Evolutionary conservation across 2,329 filamentous ascomycete genomes (phyloP), one percentile per base, ranked within the genome.

Genomic region (Bipolaris victoriae): DNA sequence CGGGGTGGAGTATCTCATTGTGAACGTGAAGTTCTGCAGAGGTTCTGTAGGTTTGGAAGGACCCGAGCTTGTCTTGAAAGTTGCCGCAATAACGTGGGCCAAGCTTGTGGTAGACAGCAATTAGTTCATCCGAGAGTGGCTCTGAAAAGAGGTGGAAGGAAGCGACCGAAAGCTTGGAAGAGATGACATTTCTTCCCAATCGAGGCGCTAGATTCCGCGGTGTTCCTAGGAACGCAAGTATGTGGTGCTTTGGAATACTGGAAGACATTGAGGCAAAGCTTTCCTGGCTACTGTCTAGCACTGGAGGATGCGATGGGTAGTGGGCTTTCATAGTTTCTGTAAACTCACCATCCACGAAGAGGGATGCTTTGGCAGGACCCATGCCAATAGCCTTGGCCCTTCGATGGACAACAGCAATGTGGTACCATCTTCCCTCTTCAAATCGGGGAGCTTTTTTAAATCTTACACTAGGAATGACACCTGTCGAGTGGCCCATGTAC

Each of bases 311-410:
- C n/a, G 86, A 84, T 2, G 95, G 95, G 71, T 97, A 99, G 51
- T 90, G 88, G 56, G 92, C 92, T 71, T 93, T 93, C 62, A 95
- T 83, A 71, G 97, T 92, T 76, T 99, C 95, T 24, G 90, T 88
- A 76, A 97, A 97, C 72, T 97, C 91, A 50, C 95, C 95, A 75
- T 99, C 87, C 61, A 99, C 87, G 71, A 94, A 98, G 11, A 99
- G 84, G 11, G 90, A 90, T 16, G 94, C 94, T 68, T 92, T 92
- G 68, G 91, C 91, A 2, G 89, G 85, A 9, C 85, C 84, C 74
- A 91, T 88, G 2, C 90, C 86, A 33, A 75, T 72, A 7, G 58
- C 66, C 74, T 89, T 92, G 0, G 90, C 86, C 75, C 89, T 86
- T 48, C 90, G 88, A 76, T 99, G 95, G 22, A 95, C 91, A 60